A percentile compares a stretch with the other conserved stretches of the same genome.
Evolutionary conservation across 2,329 filamentous ascomycete genomes (phyloP).

Genomic region (Penicillium sp.): DNA sequence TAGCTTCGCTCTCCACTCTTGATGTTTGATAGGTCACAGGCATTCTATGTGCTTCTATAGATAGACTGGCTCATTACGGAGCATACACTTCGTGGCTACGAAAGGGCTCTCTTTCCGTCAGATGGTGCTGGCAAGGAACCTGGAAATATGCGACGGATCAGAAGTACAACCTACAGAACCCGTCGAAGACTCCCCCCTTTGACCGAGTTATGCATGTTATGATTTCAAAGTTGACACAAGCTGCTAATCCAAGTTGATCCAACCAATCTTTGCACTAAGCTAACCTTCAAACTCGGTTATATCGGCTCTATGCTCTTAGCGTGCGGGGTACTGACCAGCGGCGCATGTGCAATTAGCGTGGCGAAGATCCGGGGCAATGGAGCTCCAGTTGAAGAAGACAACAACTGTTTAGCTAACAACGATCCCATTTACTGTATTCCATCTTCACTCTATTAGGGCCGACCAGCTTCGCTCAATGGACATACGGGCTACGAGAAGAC

Average conservation of each 20-base stretch:
- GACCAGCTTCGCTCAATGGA: neutral
- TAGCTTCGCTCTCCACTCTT: no score
- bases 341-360: neutral
- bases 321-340: neutral
- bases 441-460: neutral
- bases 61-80: no score
- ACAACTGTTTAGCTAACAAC: neutral
- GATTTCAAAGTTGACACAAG: no score
- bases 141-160: neutral
- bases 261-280: neutral
- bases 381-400: neutral
- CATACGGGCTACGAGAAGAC: neutral
- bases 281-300: neutral
- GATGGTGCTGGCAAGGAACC: no score
- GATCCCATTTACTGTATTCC: neutral
- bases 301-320: neutral
- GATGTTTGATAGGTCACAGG: no score
- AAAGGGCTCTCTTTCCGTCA: no score
- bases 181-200: neutral
- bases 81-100: no score
- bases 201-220: neutral
- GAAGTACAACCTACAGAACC: no score
- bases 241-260: neutral
- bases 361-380: neutral
- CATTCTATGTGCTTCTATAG: no score